Conservation (phyloP, 1,284 basidiomycete species). For the Abortiporus biennis region DNA sequence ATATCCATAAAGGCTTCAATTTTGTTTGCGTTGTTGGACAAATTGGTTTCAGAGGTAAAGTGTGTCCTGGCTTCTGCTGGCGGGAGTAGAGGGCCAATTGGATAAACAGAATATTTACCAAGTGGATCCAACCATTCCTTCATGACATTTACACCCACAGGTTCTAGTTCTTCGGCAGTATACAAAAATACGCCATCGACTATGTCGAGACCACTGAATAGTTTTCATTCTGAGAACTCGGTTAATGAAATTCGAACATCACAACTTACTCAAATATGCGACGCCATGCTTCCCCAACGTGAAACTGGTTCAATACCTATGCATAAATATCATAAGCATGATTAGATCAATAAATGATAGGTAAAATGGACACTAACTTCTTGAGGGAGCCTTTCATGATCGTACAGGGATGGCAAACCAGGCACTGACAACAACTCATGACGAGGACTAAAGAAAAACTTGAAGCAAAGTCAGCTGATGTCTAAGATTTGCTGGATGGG, state of each 20-base stretch:
- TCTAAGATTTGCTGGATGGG: too few relatives aligned
- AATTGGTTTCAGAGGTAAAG: constrained; percentile 9
- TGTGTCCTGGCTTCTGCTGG: constrained; percentile 5
- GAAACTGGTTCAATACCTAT: too few relatives aligned
- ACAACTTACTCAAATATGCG: too few relatives aligned
- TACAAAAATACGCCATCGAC: constrained; percentile 14
- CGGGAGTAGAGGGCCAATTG: constrained; percentile 13
- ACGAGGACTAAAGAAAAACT: too few relatives aligned
- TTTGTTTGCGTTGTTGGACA: constrained; percentile 9
- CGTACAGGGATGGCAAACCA: constrained; percentile 2
- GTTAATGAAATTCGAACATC: too few relatives aligned
- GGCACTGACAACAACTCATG: not conserved
- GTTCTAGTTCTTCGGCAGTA: constrained; percentile 16
- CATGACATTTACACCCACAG: constrained; percentile 10
- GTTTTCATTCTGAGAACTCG: too few relatives aligned
- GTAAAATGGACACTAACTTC: not conserved
- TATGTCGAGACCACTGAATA: constrained; percentile 1
- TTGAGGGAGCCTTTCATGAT: constrained; percentile 3
- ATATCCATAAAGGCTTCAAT: constrained; percentile 16
- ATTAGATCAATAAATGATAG: not conserved
- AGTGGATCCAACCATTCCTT: constrained; percentile 16
- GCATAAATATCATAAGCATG: too few relatives aligned
- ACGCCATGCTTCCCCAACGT: too few relatives aligned
- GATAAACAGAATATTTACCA: constrained; percentile 11
- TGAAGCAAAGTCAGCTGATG: too few relatives aligned